Evolutionary conservation across 768 basidiomycete genomes (phyloP).

Genomic region (Grammothele lineata): DNA sequence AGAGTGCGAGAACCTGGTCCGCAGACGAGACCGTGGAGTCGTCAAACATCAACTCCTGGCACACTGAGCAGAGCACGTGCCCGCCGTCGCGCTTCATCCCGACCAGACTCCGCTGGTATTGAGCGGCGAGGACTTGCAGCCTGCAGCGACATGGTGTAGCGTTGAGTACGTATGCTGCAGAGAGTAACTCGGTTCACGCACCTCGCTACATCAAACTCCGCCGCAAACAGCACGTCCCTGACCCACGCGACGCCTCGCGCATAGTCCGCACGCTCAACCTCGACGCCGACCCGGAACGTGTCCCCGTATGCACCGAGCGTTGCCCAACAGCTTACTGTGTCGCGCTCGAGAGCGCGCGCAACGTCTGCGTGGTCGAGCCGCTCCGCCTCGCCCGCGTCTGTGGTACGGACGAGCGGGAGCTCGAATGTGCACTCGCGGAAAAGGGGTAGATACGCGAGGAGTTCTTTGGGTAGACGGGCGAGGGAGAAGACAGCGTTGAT

Average conservation of each 20-base stretch:
- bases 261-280: no score
- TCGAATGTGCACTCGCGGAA: constrained; percentile 48
- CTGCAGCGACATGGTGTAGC: no score
- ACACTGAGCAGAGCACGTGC: constrained; percentile 39
- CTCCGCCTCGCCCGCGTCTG: no score
- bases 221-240: constrained; percentile 70
- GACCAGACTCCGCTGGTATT: constrained; percentile 87
- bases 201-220: constrained; percentile 76
- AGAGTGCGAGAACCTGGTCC: constrained; percentile 62
- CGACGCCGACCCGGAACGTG: no score
- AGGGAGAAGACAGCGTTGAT: constrained; percentile 77
- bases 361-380: no score
- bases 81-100: constrained; percentile 84
- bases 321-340: no score
- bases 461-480: constrained; percentile 57
- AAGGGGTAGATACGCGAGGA: constrained; percentile 72
- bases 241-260: constrained; percentile 78
- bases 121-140: constrained; percentile 77
- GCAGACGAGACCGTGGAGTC: constrained; percentile 31
- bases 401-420: no score
- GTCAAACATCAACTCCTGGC: no score
- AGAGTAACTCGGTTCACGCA: no score
- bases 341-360: no score
- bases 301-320: no score
- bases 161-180: no score